Evolutionary conservation across 306 rosid species (phyloP).

Genomic region (Lathyrus sativus): DNA sequence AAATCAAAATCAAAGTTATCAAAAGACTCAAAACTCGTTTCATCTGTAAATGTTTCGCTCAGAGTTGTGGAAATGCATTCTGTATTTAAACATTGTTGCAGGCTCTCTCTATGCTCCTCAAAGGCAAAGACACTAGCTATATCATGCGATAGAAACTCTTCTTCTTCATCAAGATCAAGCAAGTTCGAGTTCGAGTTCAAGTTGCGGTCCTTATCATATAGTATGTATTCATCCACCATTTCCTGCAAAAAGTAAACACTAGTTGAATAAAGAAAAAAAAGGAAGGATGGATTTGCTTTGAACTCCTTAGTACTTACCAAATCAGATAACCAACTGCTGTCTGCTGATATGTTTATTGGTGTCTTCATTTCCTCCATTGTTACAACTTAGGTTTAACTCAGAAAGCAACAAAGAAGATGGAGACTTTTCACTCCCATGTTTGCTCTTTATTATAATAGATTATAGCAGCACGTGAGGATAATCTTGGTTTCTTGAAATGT

Average conservation of each 20-base stretch:
- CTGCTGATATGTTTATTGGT: conserved; percentile 45
- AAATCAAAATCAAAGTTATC: neutral
- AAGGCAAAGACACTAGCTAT: conserved; percentile 40
- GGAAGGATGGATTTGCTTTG: neutral
- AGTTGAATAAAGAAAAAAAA: neutral
- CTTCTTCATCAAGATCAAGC: conserved; percentile 30
- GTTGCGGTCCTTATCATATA: conserved; percentile 37
- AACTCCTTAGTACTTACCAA: conserved; percentile 57
- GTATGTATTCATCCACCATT: conserved; percentile 47
- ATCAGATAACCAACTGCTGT: conserved; percentile 56
- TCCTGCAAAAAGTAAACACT: conserved; percentile 32
- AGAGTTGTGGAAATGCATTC: conserved; percentile 43
- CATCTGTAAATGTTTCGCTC: conserved; percentile 41
- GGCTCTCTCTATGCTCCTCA: conserved; percentile 3
- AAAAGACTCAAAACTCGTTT: conserved; percentile 30
- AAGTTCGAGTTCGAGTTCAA: conserved; percentile 37
- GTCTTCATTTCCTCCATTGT: neutral
- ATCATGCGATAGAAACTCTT: conserved; percentile 39
- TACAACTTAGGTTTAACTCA: neutral
- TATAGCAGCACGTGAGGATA: neutral
- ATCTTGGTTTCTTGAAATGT: neutral
- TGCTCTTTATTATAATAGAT: neutral
- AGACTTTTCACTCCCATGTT: neutral
- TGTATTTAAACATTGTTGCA: conserved; percentile 43
- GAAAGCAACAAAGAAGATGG: neutral